A percentile compares a stretch with the other conserved stretches of the same genome.
These are phyloP conservation scores for Oropetium thomaeum DNA, from an alignment of 176 grass and related monocot species.

Conservation along the genomic window DNA sequence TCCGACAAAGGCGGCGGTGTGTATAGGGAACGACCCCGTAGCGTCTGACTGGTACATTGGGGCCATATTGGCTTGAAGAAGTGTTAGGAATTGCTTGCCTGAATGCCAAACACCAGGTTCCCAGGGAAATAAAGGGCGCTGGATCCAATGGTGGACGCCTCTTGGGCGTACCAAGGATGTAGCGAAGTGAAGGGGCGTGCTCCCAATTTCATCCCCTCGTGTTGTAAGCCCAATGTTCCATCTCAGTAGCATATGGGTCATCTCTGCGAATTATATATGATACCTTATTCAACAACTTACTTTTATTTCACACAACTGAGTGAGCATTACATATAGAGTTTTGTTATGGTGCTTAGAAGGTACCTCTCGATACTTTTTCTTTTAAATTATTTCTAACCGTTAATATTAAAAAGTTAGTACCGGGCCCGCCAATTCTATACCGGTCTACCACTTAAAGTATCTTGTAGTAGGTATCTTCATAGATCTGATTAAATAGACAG, in stretches of 20 bases:
- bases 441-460: no score
- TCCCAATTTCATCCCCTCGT: not conserved
- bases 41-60: not conserved
- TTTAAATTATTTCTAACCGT: no score
- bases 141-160: not conserved
- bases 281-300: no score
- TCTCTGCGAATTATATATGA: not conserved
- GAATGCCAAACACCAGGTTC: not conserved
- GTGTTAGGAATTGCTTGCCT: not conserved
- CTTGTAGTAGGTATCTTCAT: no score
- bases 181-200: not conserved
- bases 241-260: not conserved
- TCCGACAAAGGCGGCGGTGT: not conserved
- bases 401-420: no score
- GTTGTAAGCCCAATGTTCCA: not conserved
- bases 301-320: no score
- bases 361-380: no score
- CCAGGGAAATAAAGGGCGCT: not conserved
- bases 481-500: no score
- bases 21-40: not conserved
- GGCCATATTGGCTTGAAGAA: not conserved
- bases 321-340: no score
- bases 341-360: no score
- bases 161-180: not conserved
- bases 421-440: no score